Base-by-base conservation (phyloP, 495 filamentous ascomycete species). In the Tuber brumale region DNA sequence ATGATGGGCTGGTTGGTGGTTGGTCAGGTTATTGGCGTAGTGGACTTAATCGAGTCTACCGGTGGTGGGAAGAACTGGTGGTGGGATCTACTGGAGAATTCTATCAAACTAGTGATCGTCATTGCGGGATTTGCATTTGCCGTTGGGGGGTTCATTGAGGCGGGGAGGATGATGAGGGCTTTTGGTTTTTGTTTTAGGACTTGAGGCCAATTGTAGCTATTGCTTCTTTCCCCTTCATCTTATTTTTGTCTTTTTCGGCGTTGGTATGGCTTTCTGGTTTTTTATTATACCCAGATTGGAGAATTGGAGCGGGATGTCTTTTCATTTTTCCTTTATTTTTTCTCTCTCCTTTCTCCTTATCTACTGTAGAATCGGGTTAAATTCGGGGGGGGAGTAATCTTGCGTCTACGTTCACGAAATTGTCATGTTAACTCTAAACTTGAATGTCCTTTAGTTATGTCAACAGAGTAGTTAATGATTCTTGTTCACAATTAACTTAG, bases 1-100 rank as follows among this genome's bases (percentile, higher is more conserved):
- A 86, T 81, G 75, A 84, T 86, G 82, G 75, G 75, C 4, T 86
- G 85, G 85, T 45, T 86, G 37, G 79, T 81, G 7, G 70, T 81
- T 0, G 83, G 83, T 4, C 82, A 84, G 61, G 43, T 74, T 23
- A 76, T 77, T 57, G 83, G 83, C 21, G 72, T 79, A 10, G 45
- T 80, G 0, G 75, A 81, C 70, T 71, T 83, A 37, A 81, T 78
- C 5, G 81, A 76, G 77, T 75, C 75, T 9, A 78, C 81, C 16
- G 80, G 79, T 9, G 73, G 76, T 23, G 66, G 76, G 43, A 80
- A 80, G 74, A 79, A 70, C 72, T 14, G 57, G 27, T 80, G 78
- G 78, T 80, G 77, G 80, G 41, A 66, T 5, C 61, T 72, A 70
- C 48, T 82, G 35, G 74, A 84, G 69, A 3, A 73, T 9, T 69